Evolutionary conservation across 768 basidiomycete genomes (phyloP).

Genomic region (Pleurotus salmoneostramineus): DNA sequence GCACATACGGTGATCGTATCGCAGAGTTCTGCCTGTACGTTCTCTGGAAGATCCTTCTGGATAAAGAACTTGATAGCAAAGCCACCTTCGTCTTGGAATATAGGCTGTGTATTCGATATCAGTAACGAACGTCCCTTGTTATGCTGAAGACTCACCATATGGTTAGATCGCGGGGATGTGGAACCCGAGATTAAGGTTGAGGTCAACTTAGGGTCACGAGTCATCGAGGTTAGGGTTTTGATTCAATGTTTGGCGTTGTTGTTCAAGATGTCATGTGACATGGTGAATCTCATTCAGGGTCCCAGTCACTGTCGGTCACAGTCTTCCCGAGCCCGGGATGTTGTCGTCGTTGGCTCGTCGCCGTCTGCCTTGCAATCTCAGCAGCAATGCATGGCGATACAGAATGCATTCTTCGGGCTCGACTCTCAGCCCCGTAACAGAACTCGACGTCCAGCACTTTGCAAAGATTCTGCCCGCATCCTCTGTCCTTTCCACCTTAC

Average conservation of each 20-base stretch:
- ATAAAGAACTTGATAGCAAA: slow-evolving; percentile 80
- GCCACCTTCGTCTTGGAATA: slow-evolving; percentile 68
- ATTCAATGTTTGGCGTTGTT: slow-evolving; percentile 27
- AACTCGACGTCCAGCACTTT: slow-evolving; percentile 64
- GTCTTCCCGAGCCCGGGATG: background rate
- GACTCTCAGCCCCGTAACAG: slow-evolving; percentile 45
- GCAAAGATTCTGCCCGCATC: slow-evolving; percentile 56
- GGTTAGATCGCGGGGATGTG: background rate
- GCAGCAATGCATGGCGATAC: slow-evolving; percentile 13
- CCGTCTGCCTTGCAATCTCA: slow-evolving; percentile 14
- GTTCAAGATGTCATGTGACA: slow-evolving; percentile 4
- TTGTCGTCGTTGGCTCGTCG: slow-evolving; percentile 9
- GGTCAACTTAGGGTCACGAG: slow-evolving; percentile 15
- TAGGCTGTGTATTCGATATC: slow-evolving; percentile 31
- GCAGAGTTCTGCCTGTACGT: slow-evolving; percentile 66
- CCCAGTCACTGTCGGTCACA: too few relatives aligned
- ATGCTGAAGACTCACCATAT: background rate
- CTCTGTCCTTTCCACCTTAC: slow-evolving; percentile 66
- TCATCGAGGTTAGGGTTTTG: slow-evolving; percentile 5
- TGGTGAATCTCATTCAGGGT: too few relatives aligned
- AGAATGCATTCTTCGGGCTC: slow-evolving; percentile 15
- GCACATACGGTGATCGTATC: slow-evolving; percentile 65
- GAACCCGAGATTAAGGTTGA: slow-evolving; percentile 52
- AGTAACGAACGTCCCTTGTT: background rate
- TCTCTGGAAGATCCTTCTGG: slow-evolving; percentile 70